These are phyloP conservation scores for Colletotrichum australisinense DNA, from an alignment of 2,329 filamentous ascomycete species.

Conservation along the genomic window DNA sequence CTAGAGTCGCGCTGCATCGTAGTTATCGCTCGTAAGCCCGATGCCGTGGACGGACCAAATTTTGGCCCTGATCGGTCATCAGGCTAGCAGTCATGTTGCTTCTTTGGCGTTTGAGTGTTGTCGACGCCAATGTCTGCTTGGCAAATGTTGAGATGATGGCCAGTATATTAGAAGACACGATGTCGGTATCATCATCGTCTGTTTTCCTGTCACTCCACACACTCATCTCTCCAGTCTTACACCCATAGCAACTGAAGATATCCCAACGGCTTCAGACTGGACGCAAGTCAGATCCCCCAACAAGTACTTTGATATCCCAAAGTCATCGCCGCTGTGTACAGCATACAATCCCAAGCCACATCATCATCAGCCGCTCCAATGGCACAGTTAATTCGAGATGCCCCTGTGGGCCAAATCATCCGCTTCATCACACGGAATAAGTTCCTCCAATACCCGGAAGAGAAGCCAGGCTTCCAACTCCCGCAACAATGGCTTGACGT, in stretches of 20 bases:
- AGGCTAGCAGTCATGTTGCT: not conserved
- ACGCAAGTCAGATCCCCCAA: not conserved
- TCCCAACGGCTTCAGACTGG: not conserved
- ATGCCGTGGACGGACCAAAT: slow-evolving; percentile 10
- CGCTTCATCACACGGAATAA: slow-evolving; percentile 64
- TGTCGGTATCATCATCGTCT: not conserved
- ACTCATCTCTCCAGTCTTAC: not conserved
- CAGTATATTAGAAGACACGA: not conserved
- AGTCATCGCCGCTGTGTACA: too few relatives aligned
- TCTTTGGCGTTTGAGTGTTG: not conserved
- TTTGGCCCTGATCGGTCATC: slow-evolving; percentile 28
- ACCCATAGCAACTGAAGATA: not conserved
- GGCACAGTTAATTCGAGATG: slow-evolving; percentile 59
- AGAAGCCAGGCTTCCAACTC: slow-evolving; percentile 63
- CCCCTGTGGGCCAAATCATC: slow-evolving; percentile 69
- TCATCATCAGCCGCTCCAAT: not conserved
- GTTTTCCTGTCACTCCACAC: not conserved
- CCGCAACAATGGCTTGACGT: slow-evolving; percentile 54
- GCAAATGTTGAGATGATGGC: not conserved
- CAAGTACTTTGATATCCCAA: not conserved
- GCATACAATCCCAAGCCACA: not conserved
- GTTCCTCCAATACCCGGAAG: slow-evolving; percentile 69
- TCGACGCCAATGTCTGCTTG: not conserved
- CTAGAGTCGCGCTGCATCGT: not conserved
- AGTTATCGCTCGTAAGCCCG: slow-evolving; percentile 12